phyloP scores from a whole-genome alignment of 306 rosid genomes.

The Fragaria nilgerrensis region DNA sequence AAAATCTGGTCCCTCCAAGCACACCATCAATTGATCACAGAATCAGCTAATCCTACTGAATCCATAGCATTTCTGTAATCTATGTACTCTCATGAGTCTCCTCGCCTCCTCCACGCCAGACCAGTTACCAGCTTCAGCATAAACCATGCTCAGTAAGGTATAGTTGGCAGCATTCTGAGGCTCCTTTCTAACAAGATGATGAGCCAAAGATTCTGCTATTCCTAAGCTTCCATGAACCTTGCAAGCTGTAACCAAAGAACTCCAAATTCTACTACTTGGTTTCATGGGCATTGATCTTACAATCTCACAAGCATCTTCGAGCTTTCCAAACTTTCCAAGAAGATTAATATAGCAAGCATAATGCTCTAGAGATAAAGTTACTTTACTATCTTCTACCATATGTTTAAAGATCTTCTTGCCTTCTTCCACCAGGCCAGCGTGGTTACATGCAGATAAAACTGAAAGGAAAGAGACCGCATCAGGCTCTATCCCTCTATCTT shows the following conservation, averaged over 20 bases:
- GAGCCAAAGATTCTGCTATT: slow-evolving; percentile 48
- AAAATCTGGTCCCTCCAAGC: neutral
- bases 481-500: slow-evolving; percentile 38
- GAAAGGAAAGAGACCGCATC: slow-evolving; percentile 55
- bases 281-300: slow-evolving; percentile 50
- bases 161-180: slow-evolving; percentile 55
- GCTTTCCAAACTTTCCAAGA: slow-evolving; percentile 62
- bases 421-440: slow-evolving; percentile 58
- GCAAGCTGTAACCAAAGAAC: slow-evolving; percentile 57
- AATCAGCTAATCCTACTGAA: slow-evolving; percentile 46
- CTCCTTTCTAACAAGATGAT: slow-evolving; percentile 48
- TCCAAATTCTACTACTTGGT: slow-evolving; percentile 61
- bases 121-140: slow-evolving; percentile 61
- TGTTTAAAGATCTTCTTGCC: slow-evolving; percentile 46
- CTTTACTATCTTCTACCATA: slow-evolving; percentile 26
- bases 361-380: slow-evolving; percentile 43
- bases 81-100: slow-evolving; percentile 37
- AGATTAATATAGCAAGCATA: slow-evolving; percentile 61
- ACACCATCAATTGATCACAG: neutral
- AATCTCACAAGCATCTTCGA: slow-evolving; percentile 57
- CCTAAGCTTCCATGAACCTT: slow-evolving; percentile 59
- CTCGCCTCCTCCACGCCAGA: slow-evolving; percentile 43
- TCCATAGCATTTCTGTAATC: slow-evolving; percentile 49
- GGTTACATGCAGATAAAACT: slow-evolving; percentile 63
- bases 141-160: slow-evolving; percentile 47